Evolutionary conservation across 768 basidiomycete species (phyloP).

Genomic region (Sarcomyxa edulis): DNA sequence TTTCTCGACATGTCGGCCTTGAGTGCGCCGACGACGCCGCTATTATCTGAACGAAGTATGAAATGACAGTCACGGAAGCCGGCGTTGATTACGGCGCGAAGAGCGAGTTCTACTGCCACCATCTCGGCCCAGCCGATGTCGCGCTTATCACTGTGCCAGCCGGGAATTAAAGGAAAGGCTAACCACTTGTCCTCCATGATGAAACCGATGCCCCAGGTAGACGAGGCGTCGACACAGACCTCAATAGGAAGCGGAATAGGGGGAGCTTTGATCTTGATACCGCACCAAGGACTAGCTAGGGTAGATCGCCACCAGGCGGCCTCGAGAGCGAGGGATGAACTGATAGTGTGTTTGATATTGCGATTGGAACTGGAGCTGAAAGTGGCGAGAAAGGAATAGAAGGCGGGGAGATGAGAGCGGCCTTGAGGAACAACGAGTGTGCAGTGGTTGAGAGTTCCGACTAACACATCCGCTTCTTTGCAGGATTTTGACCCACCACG

Average conservation of each 20-base stretch:
- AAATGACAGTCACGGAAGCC: conserved; percentile 13
- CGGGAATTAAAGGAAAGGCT: conserved; percentile 14
- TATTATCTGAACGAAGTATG: conserved; percentile 22
- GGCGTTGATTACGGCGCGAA: background rate
- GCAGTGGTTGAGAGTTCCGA: conserved; percentile 17
- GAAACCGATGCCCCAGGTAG: conserved; percentile 7
- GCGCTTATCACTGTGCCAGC: conserved; percentile 11
- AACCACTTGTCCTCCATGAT: conserved; percentile 13
- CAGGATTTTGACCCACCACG: conserved; percentile 6
- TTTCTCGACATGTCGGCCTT: conserved; percentile 19
- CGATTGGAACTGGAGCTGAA: too few species aligned
- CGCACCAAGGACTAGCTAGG: conserved; percentile 8
- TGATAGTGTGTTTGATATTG: too few species aligned
- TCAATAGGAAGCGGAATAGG: conserved; percentile 1
- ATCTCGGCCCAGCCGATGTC: conserved; percentile 8
- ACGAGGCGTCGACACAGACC: conserved; percentile 11
- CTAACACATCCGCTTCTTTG: conserved; percentile 5
- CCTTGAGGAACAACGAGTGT: conserved; percentile 13
- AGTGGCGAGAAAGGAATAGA: conserved; percentile 6
- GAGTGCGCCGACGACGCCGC: conserved; percentile 24
- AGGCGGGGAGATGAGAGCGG: conserved; percentile 5
- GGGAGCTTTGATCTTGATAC: conserved; percentile 5
- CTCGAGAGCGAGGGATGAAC: too few species aligned
- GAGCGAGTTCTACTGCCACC: conserved; percentile 3
- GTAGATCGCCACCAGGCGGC: conserved; percentile 29